Evolutionary conservation across 2,329 filamentous ascomycete species (phyloP).

Genomic region (Diplodia seriata): DNA sequence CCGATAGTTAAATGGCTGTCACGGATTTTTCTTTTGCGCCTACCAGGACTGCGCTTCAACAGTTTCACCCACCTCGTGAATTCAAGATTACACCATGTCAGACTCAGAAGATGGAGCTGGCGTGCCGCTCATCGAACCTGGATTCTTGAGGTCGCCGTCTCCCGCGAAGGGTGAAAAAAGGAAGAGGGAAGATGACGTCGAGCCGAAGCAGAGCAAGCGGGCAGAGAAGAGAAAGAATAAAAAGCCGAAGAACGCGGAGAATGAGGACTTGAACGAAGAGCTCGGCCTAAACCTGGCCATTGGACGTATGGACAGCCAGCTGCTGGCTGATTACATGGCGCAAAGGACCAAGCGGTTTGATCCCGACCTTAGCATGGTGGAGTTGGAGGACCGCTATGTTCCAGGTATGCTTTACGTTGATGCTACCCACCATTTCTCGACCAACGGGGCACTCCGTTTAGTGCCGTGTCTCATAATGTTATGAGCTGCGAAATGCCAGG

Average conservation of each 20-base stretch:
- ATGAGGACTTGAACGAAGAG: slow-evolving; percentile 59
- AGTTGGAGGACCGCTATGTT: slow-evolving; percentile 82
- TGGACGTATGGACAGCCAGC: slow-evolving; percentile 78
- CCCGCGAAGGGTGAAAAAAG: slow-evolving; percentile 46
- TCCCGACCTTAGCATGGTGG: slow-evolving; percentile 79
- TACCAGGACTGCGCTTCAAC: slow-evolving; percentile 21
- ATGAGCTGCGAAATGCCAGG: slow-evolving; percentile 34
- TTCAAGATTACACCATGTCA: slow-evolving; percentile 48
- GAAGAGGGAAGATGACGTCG: slow-evolving; percentile 46
- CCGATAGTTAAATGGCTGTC: slow-evolving; percentile 31
- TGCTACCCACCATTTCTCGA: not conserved
- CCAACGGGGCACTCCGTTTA: not conserved
- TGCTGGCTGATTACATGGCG: slow-evolving; percentile 85
- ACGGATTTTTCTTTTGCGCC: slow-evolving; percentile 16
- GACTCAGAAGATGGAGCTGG: slow-evolving; percentile 53
- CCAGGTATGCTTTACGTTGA: slow-evolving; percentile 64
- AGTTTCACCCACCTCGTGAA: slow-evolving; percentile 34
- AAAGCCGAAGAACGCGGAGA: slow-evolving; percentile 68
- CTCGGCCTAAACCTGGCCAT: slow-evolving; percentile 77
- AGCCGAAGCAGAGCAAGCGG: slow-evolving; percentile 45
- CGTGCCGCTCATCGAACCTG: slow-evolving; percentile 54
- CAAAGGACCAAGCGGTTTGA: slow-evolving; percentile 80
- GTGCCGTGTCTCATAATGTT: not conserved
- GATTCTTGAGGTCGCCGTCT: slow-evolving; percentile 42
- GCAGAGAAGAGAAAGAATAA: slow-evolving; percentile 64